phyloP scores from a whole-genome alignment of 805 yeast species.

The Saccharomyces mikatae region DNA sequence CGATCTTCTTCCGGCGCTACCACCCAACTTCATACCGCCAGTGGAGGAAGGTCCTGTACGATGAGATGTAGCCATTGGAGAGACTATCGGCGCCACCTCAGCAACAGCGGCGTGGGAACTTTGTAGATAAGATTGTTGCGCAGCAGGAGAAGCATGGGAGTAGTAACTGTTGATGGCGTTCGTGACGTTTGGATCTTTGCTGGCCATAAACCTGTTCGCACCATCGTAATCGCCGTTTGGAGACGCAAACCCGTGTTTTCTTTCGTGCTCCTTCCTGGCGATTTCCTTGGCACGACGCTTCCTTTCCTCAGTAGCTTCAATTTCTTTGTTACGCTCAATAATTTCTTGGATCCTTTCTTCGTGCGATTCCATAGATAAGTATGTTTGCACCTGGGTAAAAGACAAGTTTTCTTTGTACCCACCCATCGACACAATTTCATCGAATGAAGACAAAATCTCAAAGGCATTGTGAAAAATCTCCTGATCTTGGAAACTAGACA shows the following conservation, averaged over 20 bases:
- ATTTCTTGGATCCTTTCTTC: constrained; percentile 98
- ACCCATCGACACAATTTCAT: constrained; percentile 85
- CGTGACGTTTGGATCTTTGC: constrained; percentile 29
- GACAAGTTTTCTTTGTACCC: constrained; percentile 87
- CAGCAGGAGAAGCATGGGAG: constrained; percentile 32
- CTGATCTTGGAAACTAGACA: constrained; percentile 66
- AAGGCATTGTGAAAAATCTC: constrained; percentile 81
- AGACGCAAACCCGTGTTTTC: constrained; percentile 28
- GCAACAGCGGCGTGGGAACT: constrained; percentile 3
- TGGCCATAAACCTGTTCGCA: constrained; percentile 17
- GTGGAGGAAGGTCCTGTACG: neutral
- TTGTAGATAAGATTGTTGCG: constrained; percentile 29
- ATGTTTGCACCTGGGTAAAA: constrained; percentile 73
- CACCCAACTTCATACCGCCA: constrained; percentile 24
- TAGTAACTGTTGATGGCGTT: constrained; percentile 34
- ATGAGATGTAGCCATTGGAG: neutral
- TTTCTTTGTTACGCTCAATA: constrained; percentile 91
- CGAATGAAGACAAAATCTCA: constrained; percentile 84
- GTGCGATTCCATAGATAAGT: constrained; percentile 94
- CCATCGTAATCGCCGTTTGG: constrained; percentile 23
- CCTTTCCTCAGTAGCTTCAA: constrained; percentile 95
- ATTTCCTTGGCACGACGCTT: constrained; percentile 89
- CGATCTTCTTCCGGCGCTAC: constrained; percentile 10
- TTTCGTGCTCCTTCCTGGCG: constrained; percentile 58
- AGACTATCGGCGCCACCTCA: neutral